Conservation (phyloP, 768 basidiomycete species). For the Chalciporus sphaerocephalus region DNA sequence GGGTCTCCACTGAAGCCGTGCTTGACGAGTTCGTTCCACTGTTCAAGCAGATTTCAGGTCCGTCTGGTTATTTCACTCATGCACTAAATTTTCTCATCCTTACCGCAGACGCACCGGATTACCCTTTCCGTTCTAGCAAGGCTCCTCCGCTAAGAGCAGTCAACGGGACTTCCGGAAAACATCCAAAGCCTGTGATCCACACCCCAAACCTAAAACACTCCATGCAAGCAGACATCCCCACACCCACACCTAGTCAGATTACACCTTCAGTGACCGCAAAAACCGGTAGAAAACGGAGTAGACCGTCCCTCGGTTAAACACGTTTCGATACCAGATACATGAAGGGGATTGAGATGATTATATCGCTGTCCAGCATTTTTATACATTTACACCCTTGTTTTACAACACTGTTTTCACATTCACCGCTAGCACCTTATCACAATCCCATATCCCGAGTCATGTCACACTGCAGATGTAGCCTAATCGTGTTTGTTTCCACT, state of each 20-base stretch:
- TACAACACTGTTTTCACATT: conserved; percentile 22
- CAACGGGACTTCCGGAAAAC: conserved; percentile 14
- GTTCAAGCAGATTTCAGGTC: conserved; percentile 54
- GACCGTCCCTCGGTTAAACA: conserved; percentile 27
- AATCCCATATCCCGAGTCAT: conserved; percentile 21
- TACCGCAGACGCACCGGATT: conserved; percentile 19
- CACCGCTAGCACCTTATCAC: conserved; percentile 23
- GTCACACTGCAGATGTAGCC: conserved; percentile 28
- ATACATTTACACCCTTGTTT: conserved; percentile 23
- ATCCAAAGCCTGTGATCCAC: conserved; percentile 10
- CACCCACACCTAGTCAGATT: conserved; percentile 11
- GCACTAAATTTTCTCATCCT: conserved; percentile 5
- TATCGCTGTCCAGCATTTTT: conserved; percentile 23
- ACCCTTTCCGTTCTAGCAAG: conserved; percentile 19
- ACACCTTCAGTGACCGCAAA: conserved; percentile 17
- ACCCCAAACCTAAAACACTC: conserved; percentile 18
- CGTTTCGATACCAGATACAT: conserved; percentile 12
- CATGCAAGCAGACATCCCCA: conserved; percentile 10
- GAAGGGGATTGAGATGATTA: conserved; percentile 17
- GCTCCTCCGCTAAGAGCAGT: conserved; percentile 8
- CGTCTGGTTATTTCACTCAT: conserved; percentile 7
- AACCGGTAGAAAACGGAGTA: conserved; percentile 31
- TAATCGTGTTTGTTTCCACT: conserved; percentile 14
- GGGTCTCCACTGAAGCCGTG: conserved; percentile 47
- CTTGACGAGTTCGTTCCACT: conserved; percentile 56